Evolutionary conservation across 352 stramenopile species (phyloP).

Genomic region (Globisporangium acanthophoron): DNA sequence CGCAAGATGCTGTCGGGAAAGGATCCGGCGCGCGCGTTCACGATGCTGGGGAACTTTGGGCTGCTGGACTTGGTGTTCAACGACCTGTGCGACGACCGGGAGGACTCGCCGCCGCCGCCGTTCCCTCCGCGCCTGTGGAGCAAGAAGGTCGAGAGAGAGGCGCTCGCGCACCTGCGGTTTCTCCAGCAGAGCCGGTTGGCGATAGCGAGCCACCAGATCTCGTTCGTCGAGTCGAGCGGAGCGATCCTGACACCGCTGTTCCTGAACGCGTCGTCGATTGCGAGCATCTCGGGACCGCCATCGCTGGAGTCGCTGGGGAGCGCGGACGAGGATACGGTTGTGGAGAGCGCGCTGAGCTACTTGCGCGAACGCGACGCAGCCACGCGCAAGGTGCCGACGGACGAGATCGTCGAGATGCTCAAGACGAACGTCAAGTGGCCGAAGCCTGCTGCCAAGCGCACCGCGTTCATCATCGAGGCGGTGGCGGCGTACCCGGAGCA

Average conservation of each 20-base stretch:
- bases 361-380: slow-evolving; percentile 22
- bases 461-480: slow-evolving; percentile 58
- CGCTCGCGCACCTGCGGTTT: slow-evolving; percentile 28
- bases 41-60: slow-evolving; percentile 42
- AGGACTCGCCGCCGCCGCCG: neutral
- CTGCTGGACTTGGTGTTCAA: slow-evolving; percentile 75
- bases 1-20: slow-evolving; percentile 73
- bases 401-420: slow-evolving; percentile 61
- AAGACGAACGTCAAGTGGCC: slow-evolving; percentile 76
- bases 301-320: slow-evolving; percentile 4
- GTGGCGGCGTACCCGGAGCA: slow-evolving; percentile 40
- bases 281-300: slow-evolving; percentile 1
- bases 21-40: slow-evolving; percentile 52
- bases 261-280: slow-evolving; percentile 11
- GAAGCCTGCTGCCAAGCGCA: slow-evolving; percentile 59
- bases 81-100: slow-evolving; percentile 6
- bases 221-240: slow-evolving; percentile 46
- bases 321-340: slow-evolving; percentile 27
- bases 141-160: slow-evolving; percentile 20
- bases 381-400: slow-evolving; percentile 19
- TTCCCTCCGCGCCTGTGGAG: slow-evolving; percentile 26
- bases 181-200: slow-evolving; percentile 43
- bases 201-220: slow-evolving; percentile 39
- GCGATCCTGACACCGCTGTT: slow-evolving; percentile 54
- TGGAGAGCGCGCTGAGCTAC: slow-evolving; percentile 32